Evolutionary conservation across 2,329 filamentous ascomycete genomes (phyloP), one percentile per base, ranked within the genome.

Genomic region (Coccinonectria pachysandricola): DNA sequence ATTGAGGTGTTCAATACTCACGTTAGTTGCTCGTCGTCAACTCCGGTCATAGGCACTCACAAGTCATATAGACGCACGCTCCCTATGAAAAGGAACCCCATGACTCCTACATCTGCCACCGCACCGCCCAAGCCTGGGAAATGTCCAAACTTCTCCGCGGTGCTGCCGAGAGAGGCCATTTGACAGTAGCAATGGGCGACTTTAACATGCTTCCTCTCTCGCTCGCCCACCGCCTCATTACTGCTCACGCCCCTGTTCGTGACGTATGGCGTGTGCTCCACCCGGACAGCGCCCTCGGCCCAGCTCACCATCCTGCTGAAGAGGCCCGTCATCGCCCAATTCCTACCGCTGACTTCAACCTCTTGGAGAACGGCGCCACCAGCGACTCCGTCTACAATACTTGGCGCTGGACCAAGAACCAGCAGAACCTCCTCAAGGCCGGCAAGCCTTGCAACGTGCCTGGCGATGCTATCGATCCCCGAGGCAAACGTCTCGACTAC

Each of bases 131-230:
- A 59, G 81, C 86, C 25, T 98, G 91, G 91, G 82, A 95, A 52
- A 82, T 95, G 31, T 72, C 87, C 27, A 94, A 93, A 54, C 66
- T 94, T 22, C 79, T 95, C 60, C 76, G 83, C 24, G 80, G 73
- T 31, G 87, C 88, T 22, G 71, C 77, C 2, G 80, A 86, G 41
- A 67, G 79, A 9, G 85, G 86, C 6, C 82, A 88, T 50, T 65
- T 96, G 15, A 86, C 87, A 26, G 62, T 96, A 21, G 87, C 78
- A 5, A 62, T 94, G 28, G 91, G 91, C 14, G 91, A 96, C 60
- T 95, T 96, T 62, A 96, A 96, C 59, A 93, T 94, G 80, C 64
- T 85, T n/a, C 91, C 91, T 1, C 57, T 79, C 20, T 92, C 84
- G 14, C 72, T 94, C 35, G 79, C 82, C 16, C 84, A 96, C 58